Evolutionary conservation across 2,329 filamentous ascomycete genomes (phyloP).

Genomic region (Sclerotinia nivalis): DNA sequence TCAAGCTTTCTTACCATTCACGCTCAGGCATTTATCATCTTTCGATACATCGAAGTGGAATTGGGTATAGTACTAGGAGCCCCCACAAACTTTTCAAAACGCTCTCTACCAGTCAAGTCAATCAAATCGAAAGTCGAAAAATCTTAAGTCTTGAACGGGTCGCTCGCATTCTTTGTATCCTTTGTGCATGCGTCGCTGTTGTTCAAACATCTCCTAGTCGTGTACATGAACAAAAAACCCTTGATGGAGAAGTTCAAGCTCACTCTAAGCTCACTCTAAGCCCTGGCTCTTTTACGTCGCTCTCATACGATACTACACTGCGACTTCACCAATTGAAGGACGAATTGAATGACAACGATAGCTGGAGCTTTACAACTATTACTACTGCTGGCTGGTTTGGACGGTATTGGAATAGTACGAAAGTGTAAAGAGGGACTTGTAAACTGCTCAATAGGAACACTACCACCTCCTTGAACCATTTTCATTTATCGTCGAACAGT

Average conservation of each 20-base stretch:
- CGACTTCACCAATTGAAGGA: conserved; percentile 10
- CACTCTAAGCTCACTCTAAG: not conserved
- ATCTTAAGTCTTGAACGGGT: not conserved
- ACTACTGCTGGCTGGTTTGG: not conserved
- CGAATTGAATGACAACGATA: conserved; percentile 13
- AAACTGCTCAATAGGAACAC: not conserved
- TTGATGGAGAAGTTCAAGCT: not conserved
- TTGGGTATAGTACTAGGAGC: not conserved
- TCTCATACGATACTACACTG: not conserved
- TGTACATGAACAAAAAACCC: not conserved
- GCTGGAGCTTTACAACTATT: too few species aligned
- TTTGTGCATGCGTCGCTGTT: conserved; percentile 2
- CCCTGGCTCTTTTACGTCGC: not conserved
- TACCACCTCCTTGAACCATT: not conserved
- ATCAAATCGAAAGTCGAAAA: not conserved
- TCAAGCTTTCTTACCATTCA: not conserved
- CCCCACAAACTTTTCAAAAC: not conserved
- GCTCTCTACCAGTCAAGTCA: not conserved
- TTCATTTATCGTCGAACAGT: conserved; percentile 7
- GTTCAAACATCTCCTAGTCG: not conserved
- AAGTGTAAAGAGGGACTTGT: conserved; percentile 8
- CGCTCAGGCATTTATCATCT: conserved; percentile 6
- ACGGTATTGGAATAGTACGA: conserved; percentile 6
- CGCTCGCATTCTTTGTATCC: conserved; percentile 2
- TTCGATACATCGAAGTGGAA: not conserved